Percentiles rank a stretch among this genome's conserved stretches.
Evolutionary conservation across 345 rosid genomes (phyloP).

Genomic region (sweet orange (Citrus sinensis)): DVS_A1.0 CM039162.1:30218001-30218500

Average conservation of each 20-base stretch:
- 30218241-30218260: background rate
- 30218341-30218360: conserved; percentile 72
- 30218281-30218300: conserved; percentile 90
- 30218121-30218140: conserved; percentile 76
- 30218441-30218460: conserved; percentile 79
- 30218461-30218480: conserved; percentile 90
- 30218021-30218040: background rate
- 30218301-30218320: conserved; percentile 86
- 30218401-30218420: conserved; percentile 8
- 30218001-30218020: conserved; percentile 5
- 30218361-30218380: conserved; percentile 3
- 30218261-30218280: conserved; percentile 39
- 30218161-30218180: conserved; percentile 73
- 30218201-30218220: background rate
- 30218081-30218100: conserved; percentile 11
- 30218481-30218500: conserved; percentile 90
- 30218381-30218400: background rate
- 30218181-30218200: conserved; percentile 24
- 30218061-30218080: background rate
- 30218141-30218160: conserved; percentile 61
- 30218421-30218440: conserved; percentile 83
- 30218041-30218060: background rate
- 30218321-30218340: conserved; percentile 75
- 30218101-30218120: conserved; percentile 89
- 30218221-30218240: background rate